phyloP scores from a whole-genome alignment of 2,329 filamentous ascomycete species.

The Pyrenochaeta sp. region DNA sequence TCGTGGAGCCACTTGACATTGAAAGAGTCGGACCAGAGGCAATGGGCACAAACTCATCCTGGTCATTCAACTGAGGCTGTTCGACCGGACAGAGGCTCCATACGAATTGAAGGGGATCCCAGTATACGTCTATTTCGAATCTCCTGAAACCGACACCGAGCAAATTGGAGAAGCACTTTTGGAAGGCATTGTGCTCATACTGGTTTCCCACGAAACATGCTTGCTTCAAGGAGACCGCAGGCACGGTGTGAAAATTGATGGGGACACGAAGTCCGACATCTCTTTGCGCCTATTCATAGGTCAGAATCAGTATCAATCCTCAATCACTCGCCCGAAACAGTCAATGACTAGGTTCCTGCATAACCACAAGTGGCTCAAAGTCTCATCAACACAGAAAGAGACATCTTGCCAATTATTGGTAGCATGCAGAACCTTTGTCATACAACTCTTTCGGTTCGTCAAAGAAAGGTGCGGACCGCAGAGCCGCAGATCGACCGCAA shows the following conservation, averaged over 20 bases:
- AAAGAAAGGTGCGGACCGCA: too few relatives aligned
- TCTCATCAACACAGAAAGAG: too few relatives aligned
- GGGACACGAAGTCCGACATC: constrained; percentile 67
- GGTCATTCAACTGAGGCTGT: constrained; percentile 48
- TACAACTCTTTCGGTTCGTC: too few relatives aligned
- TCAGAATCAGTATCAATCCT: too few relatives aligned
- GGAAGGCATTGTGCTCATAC: constrained; percentile 61
- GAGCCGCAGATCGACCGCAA: too few relatives aligned
- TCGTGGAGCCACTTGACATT: constrained; percentile 23
- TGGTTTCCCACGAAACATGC: constrained; percentile 65
- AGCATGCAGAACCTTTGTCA: too few relatives aligned
- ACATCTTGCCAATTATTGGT: too few relatives aligned
- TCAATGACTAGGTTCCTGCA: too few relatives aligned
- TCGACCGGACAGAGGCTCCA: constrained; percentile 70
- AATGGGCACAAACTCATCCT: constrained; percentile 10
- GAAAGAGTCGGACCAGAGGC: constrained; percentile 18
- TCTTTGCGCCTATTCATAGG: constrained; percentile 61
- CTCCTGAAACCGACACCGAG: constrained; percentile 66
- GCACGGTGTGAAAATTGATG: constrained; percentile 67
- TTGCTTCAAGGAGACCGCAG: constrained; percentile 63
- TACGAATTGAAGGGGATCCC: constrained; percentile 61
- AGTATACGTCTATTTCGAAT: constrained; percentile 68
- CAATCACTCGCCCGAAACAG: too few relatives aligned
- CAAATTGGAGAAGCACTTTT: constrained; percentile 68
- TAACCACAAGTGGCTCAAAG: too few relatives aligned